Conservation (phyloP, 257 asterid genomes). For the Solanum appendiculatum region DNA sequence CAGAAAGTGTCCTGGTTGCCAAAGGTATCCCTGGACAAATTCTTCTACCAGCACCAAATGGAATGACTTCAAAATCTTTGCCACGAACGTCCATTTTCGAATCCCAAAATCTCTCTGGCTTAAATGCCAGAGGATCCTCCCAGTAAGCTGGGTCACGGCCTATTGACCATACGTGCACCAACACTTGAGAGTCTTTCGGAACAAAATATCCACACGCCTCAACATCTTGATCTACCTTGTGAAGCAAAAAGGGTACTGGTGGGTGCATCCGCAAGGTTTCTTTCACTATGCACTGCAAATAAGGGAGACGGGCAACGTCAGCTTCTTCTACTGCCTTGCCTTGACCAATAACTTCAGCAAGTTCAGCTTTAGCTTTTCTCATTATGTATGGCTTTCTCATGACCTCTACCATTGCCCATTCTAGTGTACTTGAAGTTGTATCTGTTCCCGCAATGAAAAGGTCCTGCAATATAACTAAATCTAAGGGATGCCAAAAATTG, state of each 20-base stretch:
- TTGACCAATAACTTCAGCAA: constrained; percentile 36
- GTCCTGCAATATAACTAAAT: constrained; percentile 25
- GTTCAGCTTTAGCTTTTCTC: constrained; percentile 42
- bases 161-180: constrained; percentile 52
- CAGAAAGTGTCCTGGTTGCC: constrained; percentile 42
- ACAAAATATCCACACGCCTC: constrained; percentile 40
- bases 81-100: constrained; percentile 47
- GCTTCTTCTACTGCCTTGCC: constrained; percentile 41
- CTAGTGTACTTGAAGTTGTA: constrained; percentile 55
- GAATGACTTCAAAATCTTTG: constrained; percentile 50
- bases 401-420: constrained; percentile 80
- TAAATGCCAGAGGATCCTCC: constrained; percentile 47
- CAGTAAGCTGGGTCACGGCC: constrained; percentile 49
- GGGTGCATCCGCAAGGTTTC: constrained; percentile 65
- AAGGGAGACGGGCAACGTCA: constrained; percentile 40
- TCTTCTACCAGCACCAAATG: constrained; percentile 72
- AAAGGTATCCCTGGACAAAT: constrained; percentile 69
- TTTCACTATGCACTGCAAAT: constrained; percentile 38
- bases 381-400: constrained; percentile 38
- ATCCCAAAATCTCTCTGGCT: constrained; percentile 52
- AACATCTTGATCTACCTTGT: constrained; percentile 33
- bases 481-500: not conserved
- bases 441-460: constrained; percentile 59
- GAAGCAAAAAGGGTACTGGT: constrained; percentile 65
- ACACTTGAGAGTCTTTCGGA: constrained; percentile 44